Conservation (phyloP, 2,329 filamentous ascomycete species). For the Fusarium mexicanum region DNA sequence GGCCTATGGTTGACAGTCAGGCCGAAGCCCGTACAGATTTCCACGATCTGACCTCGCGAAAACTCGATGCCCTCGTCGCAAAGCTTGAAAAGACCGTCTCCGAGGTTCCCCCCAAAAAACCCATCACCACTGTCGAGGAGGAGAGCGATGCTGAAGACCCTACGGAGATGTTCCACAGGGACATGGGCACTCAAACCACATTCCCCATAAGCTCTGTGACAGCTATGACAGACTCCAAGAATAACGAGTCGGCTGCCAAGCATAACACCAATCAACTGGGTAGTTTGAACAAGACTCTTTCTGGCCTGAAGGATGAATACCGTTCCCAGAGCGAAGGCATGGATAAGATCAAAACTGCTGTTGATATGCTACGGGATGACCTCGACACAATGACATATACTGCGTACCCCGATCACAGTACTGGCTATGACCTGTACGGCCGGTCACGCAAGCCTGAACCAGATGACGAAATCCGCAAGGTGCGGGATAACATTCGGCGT, state of each 20-base stretch:
- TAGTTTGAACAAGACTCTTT: conserved; percentile 54
- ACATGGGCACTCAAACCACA: conserved; percentile 82
- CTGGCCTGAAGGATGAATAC: conserved; percentile 55
- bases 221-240: conserved; percentile 8
- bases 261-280: conserved; percentile 55
- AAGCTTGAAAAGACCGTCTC: conserved; percentile 69
- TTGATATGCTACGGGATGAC: conserved; percentile 71
- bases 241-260: conserved; percentile 45
- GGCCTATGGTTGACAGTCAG: conserved; percentile 67
- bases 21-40: conserved; percentile 63
- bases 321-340: conserved; percentile 58
- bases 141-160: conserved; percentile 68
- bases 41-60: conserved; percentile 57
- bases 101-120: conserved; percentile 60
- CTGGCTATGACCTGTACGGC: conserved; percentile 55
- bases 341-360: conserved; percentile 60
- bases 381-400: conserved; percentile 68
- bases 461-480: conserved; percentile 76
- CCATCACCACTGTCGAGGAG: conserved; percentile 43
- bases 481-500: conserved; percentile 79
- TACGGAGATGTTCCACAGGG: conserved; percentile 82
- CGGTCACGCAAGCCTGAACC: conserved; percentile 60
- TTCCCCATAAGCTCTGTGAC: conserved; percentile 38
- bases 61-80: conserved; percentile 58
- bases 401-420: conserved; percentile 49